Evolutionary conservation across 2,329 filamentous ascomycete species (phyloP), one percentile per base, ranked within the genome.

Genomic region (Aspergillus sp.): DNA sequence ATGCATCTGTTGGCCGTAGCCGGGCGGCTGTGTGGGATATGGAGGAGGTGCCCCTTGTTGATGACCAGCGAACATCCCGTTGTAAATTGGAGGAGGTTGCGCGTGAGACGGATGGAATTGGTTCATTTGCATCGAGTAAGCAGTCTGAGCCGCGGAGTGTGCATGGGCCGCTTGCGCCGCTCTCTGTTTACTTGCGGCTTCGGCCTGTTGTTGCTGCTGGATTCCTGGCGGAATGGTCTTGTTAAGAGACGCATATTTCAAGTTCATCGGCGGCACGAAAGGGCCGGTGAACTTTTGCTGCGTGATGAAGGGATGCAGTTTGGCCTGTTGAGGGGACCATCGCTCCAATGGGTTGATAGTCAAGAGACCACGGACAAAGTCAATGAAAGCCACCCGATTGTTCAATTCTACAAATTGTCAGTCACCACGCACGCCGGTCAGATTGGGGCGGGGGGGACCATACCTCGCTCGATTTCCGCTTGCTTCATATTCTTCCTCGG

Each of bases 401-500:
- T 93, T 94, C 85, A 98, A 94, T 83, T 98, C 93, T 98, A 63
- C 42, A 19, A 3, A 29, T 38, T 8, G 52, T 61, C 48, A 63
- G 58, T 47, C 48, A 49, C 28, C 38, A 44, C 41, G 7, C 33
- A 33, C 19, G 19, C 19, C 19, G 19, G 19, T 19, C 12, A 5
- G 32, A 26, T 3, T 6, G 41, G 4, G 26, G 38, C 39, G 30
- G 30, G 4, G 32, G 9, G 9, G 29, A 27, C 63, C 78, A 63
- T 75, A 96, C 93, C 93, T 86, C 93, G 76, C 60, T 98, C 93
- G 54, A 98, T 85, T 70, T 98, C 93, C 57, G 82, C 86, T 66
- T 86, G 89, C 73, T 98, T 98, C 93, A 98, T 98, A 62, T 96
- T 96, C 73, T 98, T 98, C 61, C 93, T 80, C 42, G 93, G 93